These are phyloP conservation scores for Cubamyces sp. DNA, from an alignment of 768 basidiomycete species.

Conservation along the genomic window DNA sequence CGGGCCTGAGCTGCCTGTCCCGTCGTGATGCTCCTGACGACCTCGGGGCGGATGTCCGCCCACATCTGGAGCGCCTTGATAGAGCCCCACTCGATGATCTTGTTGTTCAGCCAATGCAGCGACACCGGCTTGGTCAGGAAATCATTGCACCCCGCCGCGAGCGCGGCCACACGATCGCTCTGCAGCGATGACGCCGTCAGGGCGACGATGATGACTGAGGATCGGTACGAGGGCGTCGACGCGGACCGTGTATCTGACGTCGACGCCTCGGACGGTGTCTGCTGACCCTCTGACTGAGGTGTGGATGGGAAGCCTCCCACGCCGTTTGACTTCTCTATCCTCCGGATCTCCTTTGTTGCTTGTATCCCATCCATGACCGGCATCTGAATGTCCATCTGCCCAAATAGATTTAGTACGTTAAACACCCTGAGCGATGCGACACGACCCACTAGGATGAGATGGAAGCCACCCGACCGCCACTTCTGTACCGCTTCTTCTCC, in stretches of 20 bases:
- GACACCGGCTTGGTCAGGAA: conserved; percentile 98
- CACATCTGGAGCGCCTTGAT: conserved; percentile 95
- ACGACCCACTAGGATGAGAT: conserved; percentile 85
- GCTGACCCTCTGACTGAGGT: conserved; percentile 58
- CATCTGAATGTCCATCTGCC: conserved; percentile 99
- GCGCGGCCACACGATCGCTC: conserved; percentile 93
- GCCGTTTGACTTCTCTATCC: conserved; percentile 72
- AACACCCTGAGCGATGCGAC: background rate
- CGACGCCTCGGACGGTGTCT: conserved; percentile 60
- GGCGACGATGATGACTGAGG: conserved; percentile 99
- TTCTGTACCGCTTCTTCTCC: conserved; percentile 96
- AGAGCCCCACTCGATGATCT: conserved; percentile 99
- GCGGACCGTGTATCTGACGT: conserved; percentile 48
- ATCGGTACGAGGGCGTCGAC: conserved; percentile 64
- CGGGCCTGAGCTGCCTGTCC: conserved; percentile 54
- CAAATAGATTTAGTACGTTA: background rate
- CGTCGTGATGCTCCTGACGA: conserved; percentile 47
- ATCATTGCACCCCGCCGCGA: conserved; percentile 98
- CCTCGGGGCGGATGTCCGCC: conserved; percentile 77
- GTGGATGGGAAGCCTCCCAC: conserved; percentile 71
- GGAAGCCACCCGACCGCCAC: conserved; percentile 91
- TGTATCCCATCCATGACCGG: conserved; percentile 98
- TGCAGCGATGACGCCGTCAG: conserved; percentile 96
- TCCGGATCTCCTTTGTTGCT: conserved; percentile 94
- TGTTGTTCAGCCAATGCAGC: conserved; percentile 93